Base-by-base conservation (phyloP, 2,329 filamentous ascomycete species). In the Aspergillus sclerotialis region DNA sequence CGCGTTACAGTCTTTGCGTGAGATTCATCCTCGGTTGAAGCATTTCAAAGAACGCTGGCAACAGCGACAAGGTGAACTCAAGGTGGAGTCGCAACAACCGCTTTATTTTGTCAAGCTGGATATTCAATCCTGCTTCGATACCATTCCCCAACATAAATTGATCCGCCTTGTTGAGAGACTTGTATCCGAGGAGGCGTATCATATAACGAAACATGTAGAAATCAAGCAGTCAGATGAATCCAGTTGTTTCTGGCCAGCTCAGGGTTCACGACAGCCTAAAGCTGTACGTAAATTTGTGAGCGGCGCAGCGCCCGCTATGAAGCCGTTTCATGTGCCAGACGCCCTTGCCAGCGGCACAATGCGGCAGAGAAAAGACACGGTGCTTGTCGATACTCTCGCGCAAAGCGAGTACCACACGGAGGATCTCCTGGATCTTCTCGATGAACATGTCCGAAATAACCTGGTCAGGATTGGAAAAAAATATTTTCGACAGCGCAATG, bases 21-120 rank as follows among this genome's bases (percentile, higher is more conserved):
- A 94, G 35, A 78, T 98, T 27, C 87, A 92, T 48, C 65, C 68
- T 9, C 80, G 78, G 13, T 63, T 98, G 14, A 83, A 81, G 40
- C 50, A 45, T 0, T 96, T 94, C 64, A 82, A 82, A 32, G 37
- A 52, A 21, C 43, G 40, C 4, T 19, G 59, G 31, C 23, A 36
- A 8, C 28, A 36, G 16, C 14, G 33, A 29, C 26, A 28, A 4
- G 13, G 7, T 14, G 26, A 28, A 11, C 11, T n/a, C 16, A 13
- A 15, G 28, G 29, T 17, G 12, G 14, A 35, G 19, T 15, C 33
- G 14, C 23, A 59, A 45, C 1, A 55, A 83, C 68, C 60, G 4
- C 62, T 95, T 1, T 96, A 84, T 60, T 94, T 96, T 61, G 89
- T 81, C 40, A 98, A 98, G 56, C 70, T 94, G 9, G 92, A 98